Evolutionary conservation across 352 stramenopile genomes (phyloP).

Genomic region (Phytopythium chamaehyphon): DNA sequence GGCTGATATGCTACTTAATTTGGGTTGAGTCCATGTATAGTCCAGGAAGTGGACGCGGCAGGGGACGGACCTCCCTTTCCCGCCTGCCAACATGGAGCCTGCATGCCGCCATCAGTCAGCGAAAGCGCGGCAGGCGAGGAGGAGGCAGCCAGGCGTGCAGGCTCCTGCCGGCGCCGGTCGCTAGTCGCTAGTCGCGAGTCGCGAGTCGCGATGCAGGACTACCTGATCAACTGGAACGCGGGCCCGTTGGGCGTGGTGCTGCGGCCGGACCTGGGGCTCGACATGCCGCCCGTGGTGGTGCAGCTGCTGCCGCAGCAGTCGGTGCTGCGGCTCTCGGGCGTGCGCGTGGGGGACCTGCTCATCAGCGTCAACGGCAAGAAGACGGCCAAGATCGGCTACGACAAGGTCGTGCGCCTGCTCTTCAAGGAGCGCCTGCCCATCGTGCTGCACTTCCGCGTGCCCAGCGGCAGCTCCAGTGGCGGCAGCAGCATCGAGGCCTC

Average conservation of each 20-base stretch:
- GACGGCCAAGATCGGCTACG: constrained; percentile 65
- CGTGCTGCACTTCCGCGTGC: constrained; percentile 73
- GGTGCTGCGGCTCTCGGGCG: constrained; percentile 65
- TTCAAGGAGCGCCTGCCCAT: constrained; percentile 74
- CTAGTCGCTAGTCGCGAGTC: no score
- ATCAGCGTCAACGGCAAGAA: constrained; percentile 81
- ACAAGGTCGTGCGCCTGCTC: constrained; percentile 73
- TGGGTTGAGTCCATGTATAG: no score
- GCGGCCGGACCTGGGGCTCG: constrained; percentile 56
- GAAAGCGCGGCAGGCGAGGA: no score
- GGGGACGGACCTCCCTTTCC: no score
- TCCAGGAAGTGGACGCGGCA: no score
- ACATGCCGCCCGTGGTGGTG: constrained; percentile 76
- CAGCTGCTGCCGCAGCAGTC: constrained; percentile 70
- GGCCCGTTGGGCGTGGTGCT: constrained; percentile 73
- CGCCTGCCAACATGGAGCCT: no score
- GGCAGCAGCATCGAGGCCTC: not conserved
- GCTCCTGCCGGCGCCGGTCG: no score
- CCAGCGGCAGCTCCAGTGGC: constrained; percentile 2
- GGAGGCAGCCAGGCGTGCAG: no score
- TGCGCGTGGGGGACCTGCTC: constrained; percentile 62
- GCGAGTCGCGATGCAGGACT: constrained; percentile 52
- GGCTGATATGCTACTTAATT: no score
- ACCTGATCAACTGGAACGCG: constrained; percentile 85
- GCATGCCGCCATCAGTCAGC: no score